Base-by-base conservation (phyloP, 345 rosid species). In the Dipteronia sinensis region DNA sequence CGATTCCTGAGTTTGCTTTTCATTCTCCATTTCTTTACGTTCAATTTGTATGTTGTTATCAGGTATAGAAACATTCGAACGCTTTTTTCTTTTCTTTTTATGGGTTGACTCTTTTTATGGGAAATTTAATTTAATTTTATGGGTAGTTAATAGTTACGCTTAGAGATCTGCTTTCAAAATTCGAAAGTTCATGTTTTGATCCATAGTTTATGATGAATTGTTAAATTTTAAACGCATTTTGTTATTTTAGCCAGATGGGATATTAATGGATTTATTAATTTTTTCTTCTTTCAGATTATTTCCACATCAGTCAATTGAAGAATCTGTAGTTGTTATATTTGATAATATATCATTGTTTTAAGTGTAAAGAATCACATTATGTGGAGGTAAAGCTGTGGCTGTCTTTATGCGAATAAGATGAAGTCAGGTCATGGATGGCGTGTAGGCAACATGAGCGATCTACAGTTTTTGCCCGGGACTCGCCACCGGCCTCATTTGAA, bases 401-500 rank as follows among this genome's bases (percentile, higher is more conserved):
- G 84, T 76, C 51, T 56, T 78, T 80, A 75, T 82, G 75, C 78
- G 68, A 49, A 34, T 71, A 51, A 79, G 78, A 94, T 94, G 98
- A 92, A 94, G 87, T 82, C 88, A 67, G 77, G 80, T 75, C 88
- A 94, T 80, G 88, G 78, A 78, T 94, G 95, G 97, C 93, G 87
- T 76, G 61, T 88, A 63, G 90, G 95, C 77, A 90, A 89, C 83
- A 80, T 92, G 87, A 83, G 87, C 55, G 97, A 91, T 74, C 80
- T 89, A 84, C 90, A 86, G 64, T 81, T 91, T 81, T 86, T 94
- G 75, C 86, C 91, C 27, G 92, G 91, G 63, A 65, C 86, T 85
- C 93, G 98, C 29, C 83, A 88, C 71, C 91, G 94, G 51, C 81
- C 88, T 82, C 92, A 88, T 16, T 59, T 84, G 80, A 92, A 82